Conservation (phyloP, 192 early-diverging fungal genomes). For the Cetraspora pellucida region DNA sequence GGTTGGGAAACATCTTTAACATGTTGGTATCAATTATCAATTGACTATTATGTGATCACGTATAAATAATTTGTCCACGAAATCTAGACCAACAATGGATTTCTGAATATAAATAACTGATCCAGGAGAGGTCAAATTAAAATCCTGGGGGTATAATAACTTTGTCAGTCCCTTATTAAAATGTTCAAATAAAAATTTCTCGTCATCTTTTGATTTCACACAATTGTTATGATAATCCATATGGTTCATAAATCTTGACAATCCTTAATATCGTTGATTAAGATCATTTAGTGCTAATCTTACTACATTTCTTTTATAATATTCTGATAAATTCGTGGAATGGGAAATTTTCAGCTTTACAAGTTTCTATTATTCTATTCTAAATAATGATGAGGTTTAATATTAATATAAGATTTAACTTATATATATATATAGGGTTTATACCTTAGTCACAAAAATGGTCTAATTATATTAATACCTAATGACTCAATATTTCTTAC, state of each 20-base stretch:
- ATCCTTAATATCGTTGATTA: constrained; percentile 16
- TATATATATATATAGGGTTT: neutral
- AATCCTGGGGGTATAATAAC: neutral
- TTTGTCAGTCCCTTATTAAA: too few relatives aligned
- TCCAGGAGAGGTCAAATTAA: neutral
- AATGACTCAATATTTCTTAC: constrained; percentile 43
- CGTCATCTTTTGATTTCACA: constrained; percentile 38
- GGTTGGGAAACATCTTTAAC: too few relatives aligned
- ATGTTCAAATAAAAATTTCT: constrained; percentile 22
- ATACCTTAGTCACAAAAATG: constrained; percentile 49
- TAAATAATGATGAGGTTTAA: constrained; percentile 23
- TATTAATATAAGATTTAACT: neutral
- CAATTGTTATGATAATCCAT: constrained; percentile 46
- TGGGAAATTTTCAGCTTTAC: constrained; percentile 33
- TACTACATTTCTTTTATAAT: constrained; percentile 48
- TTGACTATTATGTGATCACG: too few relatives aligned
- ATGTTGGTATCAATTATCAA: too few relatives aligned
- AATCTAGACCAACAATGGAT: neutral
- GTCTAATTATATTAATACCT: constrained; percentile 43
- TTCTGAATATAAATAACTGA: neutral
- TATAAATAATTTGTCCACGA: neutral
- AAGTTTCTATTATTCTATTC: constrained; percentile 44
- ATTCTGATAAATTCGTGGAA: constrained; percentile 41
- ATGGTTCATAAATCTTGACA: constrained; percentile 42
- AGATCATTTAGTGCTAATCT: constrained; percentile 35